Percentiles rank a stretch among this genome's conserved stretches.
These are phyloP conservation scores for Grammothele lineata DNA, from an alignment of 768 basidiomycete genomes.

Conservation along the genomic window DNA sequence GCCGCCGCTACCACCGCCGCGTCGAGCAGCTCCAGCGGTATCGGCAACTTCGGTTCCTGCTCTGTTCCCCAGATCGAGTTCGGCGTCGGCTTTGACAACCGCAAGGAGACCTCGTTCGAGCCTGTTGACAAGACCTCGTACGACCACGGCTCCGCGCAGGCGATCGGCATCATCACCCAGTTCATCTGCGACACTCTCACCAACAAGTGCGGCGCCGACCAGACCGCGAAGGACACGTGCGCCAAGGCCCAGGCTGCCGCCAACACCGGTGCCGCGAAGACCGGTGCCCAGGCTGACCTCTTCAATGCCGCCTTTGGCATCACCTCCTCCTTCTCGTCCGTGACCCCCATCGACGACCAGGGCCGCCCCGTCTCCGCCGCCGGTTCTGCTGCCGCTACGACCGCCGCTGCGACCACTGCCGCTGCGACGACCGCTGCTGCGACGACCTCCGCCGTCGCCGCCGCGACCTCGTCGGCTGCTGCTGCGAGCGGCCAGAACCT, in stretches of 20 bases:
- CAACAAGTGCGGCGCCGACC: slow-evolving; percentile 51
- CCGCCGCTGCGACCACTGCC: slow-evolving; percentile 14
- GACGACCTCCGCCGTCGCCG: slow-evolving; percentile 12
- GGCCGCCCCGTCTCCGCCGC: slow-evolving; percentile 30
- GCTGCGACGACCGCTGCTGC: slow-evolving; percentile 14
- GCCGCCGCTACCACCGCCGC: slow-evolving; percentile 12
- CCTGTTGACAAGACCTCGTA: slow-evolving; percentile 45
- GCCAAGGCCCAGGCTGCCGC: slow-evolving; percentile 31
- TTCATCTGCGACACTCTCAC: slow-evolving; percentile 53
- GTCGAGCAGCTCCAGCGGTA: slow-evolving; percentile 14
- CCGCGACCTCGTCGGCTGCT: slow-evolving; percentile 13
- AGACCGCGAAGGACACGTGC: slow-evolving; percentile 49
- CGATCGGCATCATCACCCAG: slow-evolving; percentile 55
- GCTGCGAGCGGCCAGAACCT: slow-evolving; percentile 34
- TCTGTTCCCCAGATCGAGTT: slow-evolving; percentile 53
- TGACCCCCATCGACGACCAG: slow-evolving; percentile 42
- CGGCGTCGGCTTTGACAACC: slow-evolving; percentile 48
- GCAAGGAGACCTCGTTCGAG: slow-evolving; percentile 51
- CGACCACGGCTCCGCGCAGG: slow-evolving; percentile 58
- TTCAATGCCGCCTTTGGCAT: slow-evolving; percentile 60
- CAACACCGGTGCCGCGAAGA: slow-evolving; percentile 22
- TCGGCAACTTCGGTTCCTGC: slow-evolving; percentile 50
- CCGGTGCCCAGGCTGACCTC: slow-evolving; percentile 54
- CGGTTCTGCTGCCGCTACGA: slow-evolving; percentile 20
- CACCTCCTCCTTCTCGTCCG: slow-evolving; percentile 44